phyloP scores from a whole-genome alignment of 2,329 filamentous ascomycete species.

The Aureobasidium sp. region DNA sequence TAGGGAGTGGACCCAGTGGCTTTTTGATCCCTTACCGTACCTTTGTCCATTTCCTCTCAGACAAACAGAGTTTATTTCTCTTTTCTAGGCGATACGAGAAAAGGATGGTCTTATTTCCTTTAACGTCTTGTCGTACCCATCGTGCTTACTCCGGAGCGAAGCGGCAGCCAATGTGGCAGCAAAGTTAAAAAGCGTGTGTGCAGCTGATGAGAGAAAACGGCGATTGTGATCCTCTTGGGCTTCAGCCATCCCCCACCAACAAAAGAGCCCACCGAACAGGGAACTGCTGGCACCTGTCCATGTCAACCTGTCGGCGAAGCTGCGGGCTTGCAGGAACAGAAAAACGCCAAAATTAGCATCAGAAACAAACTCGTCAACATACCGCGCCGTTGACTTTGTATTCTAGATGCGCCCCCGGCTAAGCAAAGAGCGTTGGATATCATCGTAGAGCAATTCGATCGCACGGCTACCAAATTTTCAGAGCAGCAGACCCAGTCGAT shows the following conservation, averaged over 20 bases:
- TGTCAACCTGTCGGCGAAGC: not conserved
- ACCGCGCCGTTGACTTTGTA: not conserved
- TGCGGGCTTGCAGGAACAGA: not conserved
- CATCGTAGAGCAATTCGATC: not conserved
- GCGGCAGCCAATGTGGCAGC: not conserved
- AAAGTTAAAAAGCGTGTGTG: not conserved
- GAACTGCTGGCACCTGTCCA: not conserved
- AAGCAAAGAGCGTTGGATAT: not conserved
- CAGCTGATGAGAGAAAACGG: not conserved
- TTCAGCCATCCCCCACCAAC: not conserved
- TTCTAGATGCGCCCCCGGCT: not conserved
- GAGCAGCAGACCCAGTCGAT: not conserved
- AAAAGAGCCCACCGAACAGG: not conserved
- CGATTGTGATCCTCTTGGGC: not conserved
- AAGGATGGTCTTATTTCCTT: not conserved
- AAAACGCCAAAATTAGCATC: not conserved
- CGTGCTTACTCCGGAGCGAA: not conserved
- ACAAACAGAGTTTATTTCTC: not conserved
- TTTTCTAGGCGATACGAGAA: not conserved
- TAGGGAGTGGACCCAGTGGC: not conserved
- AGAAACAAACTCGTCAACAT: not conserved
- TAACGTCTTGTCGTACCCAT: not conserved
- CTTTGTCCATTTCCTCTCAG: not conserved
- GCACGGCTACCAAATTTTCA: not conserved
- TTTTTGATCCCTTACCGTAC: conserved; percentile 1